These are phyloP conservation scores for Cutaneotrichosporon sp. DNA, from an alignment of 1,284 basidiomycete genomes.

Conservation along the genomic window DNA sequence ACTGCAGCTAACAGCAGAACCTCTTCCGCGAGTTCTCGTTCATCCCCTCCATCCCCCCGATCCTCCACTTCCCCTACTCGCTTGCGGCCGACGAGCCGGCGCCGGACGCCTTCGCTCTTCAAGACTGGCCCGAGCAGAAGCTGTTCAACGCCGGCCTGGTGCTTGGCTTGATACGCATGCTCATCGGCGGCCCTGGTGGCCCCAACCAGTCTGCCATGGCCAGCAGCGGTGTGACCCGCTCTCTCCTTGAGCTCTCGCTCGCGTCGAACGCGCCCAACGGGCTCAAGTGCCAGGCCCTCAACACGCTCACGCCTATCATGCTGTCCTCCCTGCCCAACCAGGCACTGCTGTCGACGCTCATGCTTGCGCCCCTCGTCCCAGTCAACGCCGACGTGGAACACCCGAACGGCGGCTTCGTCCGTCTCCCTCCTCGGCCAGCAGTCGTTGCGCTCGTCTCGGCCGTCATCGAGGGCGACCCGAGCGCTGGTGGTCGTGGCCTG, in stretches of 20 bases:
- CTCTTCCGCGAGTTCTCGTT: conserved; percentile 94
- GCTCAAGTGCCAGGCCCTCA: conserved; percentile 82
- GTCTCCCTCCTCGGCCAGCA: conserved; percentile 51
- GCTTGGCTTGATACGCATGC: conserved; percentile 67
- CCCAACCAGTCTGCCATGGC: conserved; percentile 62
- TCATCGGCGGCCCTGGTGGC: conserved; percentile 68
- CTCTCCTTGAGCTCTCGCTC: conserved; percentile 81
- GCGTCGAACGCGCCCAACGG: conserved; percentile 86
- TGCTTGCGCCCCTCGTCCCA: conserved; percentile 55
- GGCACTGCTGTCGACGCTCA: conserved; percentile 55
- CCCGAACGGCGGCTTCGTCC: conserved; percentile 52
- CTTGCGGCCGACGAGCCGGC: conserved; percentile 65
- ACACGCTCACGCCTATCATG: conserved; percentile 68
- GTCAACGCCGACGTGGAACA: conserved; percentile 52
- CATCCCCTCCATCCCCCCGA: conserved; percentile 74
- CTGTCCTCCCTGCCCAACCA: conserved; percentile 57
- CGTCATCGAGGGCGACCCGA: conserved; percentile 48
- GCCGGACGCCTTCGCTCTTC: conserved; percentile 90
- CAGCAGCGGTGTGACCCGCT: conserved; percentile 68
- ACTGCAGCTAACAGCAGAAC: conserved; percentile 61
- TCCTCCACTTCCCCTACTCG: conserved; percentile 81
- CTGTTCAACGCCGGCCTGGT: conserved; percentile 73
- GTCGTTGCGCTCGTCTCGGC: conserved; percentile 52
- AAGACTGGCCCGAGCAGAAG: conserved; percentile 96
- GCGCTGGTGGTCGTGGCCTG: conserved; percentile 44